Percentiles rank a stretch among this genome's conserved stretches.
These are phyloP conservation scores for Gnomoniopsis sp. DNA, from an alignment of 2,329 filamentous ascomycete genomes.

Conservation along the genomic window DNA sequence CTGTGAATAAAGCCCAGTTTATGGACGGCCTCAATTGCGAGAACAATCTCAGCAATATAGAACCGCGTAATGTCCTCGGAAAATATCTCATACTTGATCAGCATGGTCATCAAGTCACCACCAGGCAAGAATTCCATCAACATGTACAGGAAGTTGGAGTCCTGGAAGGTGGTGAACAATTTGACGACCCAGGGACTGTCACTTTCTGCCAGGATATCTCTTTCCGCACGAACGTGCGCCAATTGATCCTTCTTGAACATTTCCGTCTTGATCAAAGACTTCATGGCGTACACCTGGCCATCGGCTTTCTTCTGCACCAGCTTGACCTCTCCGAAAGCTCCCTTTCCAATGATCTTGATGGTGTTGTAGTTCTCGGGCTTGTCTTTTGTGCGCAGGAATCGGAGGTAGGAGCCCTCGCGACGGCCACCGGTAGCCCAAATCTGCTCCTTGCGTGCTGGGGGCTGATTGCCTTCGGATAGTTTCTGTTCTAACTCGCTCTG, in stretches of 20 bases:
- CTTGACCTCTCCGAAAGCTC: slow-evolving; percentile 97
- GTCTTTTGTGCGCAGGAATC: slow-evolving; percentile 90
- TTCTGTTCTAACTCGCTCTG: slow-evolving; percentile 90
- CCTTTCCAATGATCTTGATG: slow-evolving; percentile 97
- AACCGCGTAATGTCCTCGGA: slow-evolving; percentile 98
- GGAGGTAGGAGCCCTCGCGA: slow-evolving; percentile 88
- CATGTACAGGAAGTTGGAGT: slow-evolving; percentile 95
- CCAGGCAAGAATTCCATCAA: slow-evolving; percentile 99
- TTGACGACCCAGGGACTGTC: slow-evolving; percentile 99
- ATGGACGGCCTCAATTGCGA: slow-evolving; percentile 98
- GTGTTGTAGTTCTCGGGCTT: slow-evolving; percentile 93
- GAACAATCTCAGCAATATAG: slow-evolving; percentile 96
- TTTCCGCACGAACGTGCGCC: slow-evolving; percentile 93
- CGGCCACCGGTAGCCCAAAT: slow-evolving; percentile 81
- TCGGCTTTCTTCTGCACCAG: slow-evolving; percentile 95
- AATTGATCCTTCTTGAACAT: slow-evolving; percentile 99
- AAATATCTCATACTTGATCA: slow-evolving; percentile 99
- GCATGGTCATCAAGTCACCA: slow-evolving; percentile 98
- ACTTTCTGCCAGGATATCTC: slow-evolving; percentile 97
- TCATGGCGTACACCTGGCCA: slow-evolving; percentile 96
- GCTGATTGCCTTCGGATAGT: slow-evolving; percentile 72
- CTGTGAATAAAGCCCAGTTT: slow-evolving; percentile 98
- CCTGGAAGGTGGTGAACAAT: slow-evolving; percentile 97
- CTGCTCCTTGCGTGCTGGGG: slow-evolving; percentile 73
- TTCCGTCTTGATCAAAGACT: slow-evolving; percentile 96